A percentile compares a stretch with the other conserved stretches of the same genome.
phyloP scores from a whole-genome alignment of 257 asterid species.

The Gynochthodes officinalis region DNA sequence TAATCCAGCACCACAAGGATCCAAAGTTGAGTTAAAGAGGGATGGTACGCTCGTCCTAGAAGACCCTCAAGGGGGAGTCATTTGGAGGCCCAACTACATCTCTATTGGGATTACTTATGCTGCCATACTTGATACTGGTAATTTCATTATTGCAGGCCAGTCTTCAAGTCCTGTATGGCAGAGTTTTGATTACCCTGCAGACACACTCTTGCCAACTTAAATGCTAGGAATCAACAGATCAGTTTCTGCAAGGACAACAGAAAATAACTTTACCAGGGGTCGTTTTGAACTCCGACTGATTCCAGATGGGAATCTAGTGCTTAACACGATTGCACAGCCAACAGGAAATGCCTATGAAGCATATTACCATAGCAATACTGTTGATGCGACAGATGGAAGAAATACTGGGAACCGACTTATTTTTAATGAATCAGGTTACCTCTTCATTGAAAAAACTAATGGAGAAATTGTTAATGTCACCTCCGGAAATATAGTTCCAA shows the following conservation, averaged over 20 bases:
- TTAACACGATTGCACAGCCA: not conserved
- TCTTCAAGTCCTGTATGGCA: not conserved
- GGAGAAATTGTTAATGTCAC: not conserved
- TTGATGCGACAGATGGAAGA: not conserved
- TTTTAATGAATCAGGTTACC: constrained; percentile 12
- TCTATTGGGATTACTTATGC: constrained; percentile 1
- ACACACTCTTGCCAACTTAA: constrained; percentile 14
- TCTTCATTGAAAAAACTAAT: not conserved
- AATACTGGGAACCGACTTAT: not conserved
- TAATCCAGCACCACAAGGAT: constrained; percentile 5
- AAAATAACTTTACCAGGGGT: constrained; percentile 6
- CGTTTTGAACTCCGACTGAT: not conserved
- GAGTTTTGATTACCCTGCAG: constrained; percentile 15
- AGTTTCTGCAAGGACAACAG: not conserved
- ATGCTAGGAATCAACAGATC: not conserved
- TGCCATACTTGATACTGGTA: constrained; percentile 16
- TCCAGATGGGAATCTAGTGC: constrained; percentile 12
- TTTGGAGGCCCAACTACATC: not conserved
- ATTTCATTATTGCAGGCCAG: not conserved
- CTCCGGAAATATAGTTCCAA: constrained; percentile 2
- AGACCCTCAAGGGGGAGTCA: not conserved
- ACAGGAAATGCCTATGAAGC: not conserved
- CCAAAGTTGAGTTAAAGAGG: not conserved
- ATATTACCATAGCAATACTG: constrained; percentile 5
- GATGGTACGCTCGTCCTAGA: not conserved